Percentiles rank a stretch among this genome's conserved stretches.
phyloP scores from a whole-genome alignment of 1,284 basidiomycete genomes.

The Ceratobasidium theobromae region DNA sequence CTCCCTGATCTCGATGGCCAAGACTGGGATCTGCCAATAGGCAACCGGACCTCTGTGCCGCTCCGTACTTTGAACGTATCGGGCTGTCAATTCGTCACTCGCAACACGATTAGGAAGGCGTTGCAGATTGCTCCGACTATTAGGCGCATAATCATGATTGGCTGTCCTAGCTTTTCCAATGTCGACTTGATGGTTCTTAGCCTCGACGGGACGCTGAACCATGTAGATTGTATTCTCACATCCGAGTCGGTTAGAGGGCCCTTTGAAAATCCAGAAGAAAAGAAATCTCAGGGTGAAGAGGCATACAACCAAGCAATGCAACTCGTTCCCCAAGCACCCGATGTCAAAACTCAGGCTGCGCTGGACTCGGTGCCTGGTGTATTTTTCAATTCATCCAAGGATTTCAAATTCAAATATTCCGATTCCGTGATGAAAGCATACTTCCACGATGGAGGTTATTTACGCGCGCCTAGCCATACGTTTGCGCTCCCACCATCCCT shows the following conservation, averaged over 20 bases:
- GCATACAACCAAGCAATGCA: neutral
- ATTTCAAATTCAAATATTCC: neutral
- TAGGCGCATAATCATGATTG: conserved; percentile 20
- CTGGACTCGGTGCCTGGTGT: neutral
- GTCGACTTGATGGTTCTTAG: neutral
- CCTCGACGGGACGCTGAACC: conserved; percentile 9
- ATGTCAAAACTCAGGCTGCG: neutral
- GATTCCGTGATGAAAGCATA: neutral
- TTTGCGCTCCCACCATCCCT: conserved; percentile 19
- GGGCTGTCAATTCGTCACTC: conserved; percentile 20
- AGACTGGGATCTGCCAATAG: neutral
- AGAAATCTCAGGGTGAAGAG: neutral
- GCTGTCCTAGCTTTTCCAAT: neutral
- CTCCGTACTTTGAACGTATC: conserved; percentile 13
- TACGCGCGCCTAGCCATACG: conserved; percentile 2
- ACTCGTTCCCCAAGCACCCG: conserved; percentile 5
- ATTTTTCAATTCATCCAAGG: neutral
- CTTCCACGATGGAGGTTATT: neutral
- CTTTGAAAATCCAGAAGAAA: neutral
- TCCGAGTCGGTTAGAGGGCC: neutral
- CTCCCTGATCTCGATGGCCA: neutral
- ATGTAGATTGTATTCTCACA: conserved; percentile 13
- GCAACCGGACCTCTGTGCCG: neutral
- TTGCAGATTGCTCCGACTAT: conserved; percentile 4
- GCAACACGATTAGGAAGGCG: conserved; percentile 7